Base-by-base conservation (phyloP, 305 asterid species). In the Rubia balearica region DNA sequence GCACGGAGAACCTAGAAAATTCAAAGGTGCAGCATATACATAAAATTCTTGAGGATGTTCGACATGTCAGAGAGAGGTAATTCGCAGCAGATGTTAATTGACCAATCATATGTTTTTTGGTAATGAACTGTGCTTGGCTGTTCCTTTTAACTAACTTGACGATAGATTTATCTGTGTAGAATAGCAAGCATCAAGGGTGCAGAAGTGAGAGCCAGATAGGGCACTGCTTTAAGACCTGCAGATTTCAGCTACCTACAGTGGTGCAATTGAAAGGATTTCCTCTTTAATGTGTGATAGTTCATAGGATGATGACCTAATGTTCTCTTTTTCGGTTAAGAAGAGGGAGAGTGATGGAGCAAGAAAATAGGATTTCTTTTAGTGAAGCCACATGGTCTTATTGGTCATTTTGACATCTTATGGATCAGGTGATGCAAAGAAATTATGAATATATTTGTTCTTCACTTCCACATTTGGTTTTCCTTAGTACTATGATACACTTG, bases 11-110 rank as follows among this genome's bases (percentile, higher is more conserved):
- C 77, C 81, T 79, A 17, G 84, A 85, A 66, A 81, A 80, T 72
- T 74, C 76, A 1, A 89, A 84, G 82, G 83, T 88, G 77, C 85
- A 76, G 67, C 87, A 85, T 62, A 84, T 73, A 7, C 73, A 77
- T n/a, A 93, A 84, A 45, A 79, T 93, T 78, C 91, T 93, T 16
- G 81, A 81, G 72, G 80, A 80, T 51, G 75, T 89, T 84, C 82
- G 62, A 75, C 81, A 27, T 66, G 68, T 84, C 61, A 84, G 98
- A 85, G 86, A 80, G 67, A 93, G 96, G 98, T 93, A 77, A 73
- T 46, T 38, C 69, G n/a, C 43, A 22, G 19, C n/a, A 69, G 30
- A 24, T 57, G 17, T 49, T 68, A 48, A 62, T 74, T 21, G 16
- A n/a, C 36, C 19, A 40, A 16, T 67, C n/a, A 27, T 48, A 57